These are phyloP conservation scores for Cryptococcus amylolentus DNA, from an alignment of 1,284 basidiomycete species.

Conservation along the genomic window DNA sequence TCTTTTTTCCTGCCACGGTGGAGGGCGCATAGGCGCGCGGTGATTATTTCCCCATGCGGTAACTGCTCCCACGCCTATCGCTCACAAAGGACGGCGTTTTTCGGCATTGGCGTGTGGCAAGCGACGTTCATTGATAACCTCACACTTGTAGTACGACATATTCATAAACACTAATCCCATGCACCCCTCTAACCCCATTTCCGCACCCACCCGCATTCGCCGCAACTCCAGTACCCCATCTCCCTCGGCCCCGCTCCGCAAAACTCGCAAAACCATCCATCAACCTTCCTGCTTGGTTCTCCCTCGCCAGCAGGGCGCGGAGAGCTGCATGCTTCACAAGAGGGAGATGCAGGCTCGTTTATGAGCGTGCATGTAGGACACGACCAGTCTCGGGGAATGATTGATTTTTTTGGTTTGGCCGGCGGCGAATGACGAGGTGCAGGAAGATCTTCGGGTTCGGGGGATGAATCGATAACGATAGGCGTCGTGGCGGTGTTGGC, in stretches of 20 bases:
- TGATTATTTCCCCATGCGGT: neutral
- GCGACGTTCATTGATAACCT: too few relatives aligned
- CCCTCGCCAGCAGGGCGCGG: constrained; percentile 46
- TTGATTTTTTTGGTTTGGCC: neutral
- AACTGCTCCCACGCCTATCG: neutral
- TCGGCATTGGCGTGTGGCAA: neutral
- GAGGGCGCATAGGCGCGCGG: neutral
- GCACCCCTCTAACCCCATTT: constrained; percentile 33
- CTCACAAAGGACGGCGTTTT: neutral
- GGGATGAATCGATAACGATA: neutral
- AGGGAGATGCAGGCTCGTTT: constrained; percentile 55
- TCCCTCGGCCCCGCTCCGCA: constrained; percentile 64
- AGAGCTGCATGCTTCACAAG: constrained; percentile 64
- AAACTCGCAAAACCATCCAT: constrained; percentile 64
- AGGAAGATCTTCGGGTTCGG: neutral
- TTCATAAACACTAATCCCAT: too few relatives aligned
- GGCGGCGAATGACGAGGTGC: neutral
- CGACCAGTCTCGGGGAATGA: constrained; percentile 55
- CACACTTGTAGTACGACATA: too few relatives aligned
- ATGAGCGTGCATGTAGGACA: constrained; percentile 69
- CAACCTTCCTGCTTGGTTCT: constrained; percentile 14
- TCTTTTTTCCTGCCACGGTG: too few relatives aligned
- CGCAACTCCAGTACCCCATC: constrained; percentile 69
- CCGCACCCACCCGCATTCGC: constrained; percentile 66
- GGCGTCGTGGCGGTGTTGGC: neutral